A percentile compares a stretch with the other conserved stretches of the same genome.
Conservation (phyloP, 148 eudicot genomes). For the Pouteria glomerata region DNA sequence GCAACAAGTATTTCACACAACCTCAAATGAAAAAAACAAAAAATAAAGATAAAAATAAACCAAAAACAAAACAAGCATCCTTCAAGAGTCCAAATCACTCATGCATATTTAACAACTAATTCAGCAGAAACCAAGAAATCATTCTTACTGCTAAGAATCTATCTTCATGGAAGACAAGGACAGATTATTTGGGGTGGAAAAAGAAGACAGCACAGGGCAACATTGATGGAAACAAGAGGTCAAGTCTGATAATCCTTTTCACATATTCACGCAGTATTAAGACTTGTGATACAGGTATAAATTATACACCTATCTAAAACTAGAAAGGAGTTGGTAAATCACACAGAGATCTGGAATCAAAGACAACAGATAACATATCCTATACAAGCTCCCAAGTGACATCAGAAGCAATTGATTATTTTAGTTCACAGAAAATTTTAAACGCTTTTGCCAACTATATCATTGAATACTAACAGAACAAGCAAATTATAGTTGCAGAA, state of each 20-base stretch:
- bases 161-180: neutral
- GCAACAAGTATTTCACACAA: neutral
- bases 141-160: slow-evolving; percentile 5
- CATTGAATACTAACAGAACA: neutral
- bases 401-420: neutral
- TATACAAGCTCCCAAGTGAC: neutral
- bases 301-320: neutral
- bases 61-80: neutral
- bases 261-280: too few relatives aligned
- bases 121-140: neutral
- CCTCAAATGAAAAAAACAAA: neutral
- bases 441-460: too few relatives aligned
- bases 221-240: too few relatives aligned
- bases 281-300: too few relatives aligned
- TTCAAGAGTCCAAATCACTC: neutral
- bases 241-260: too few relatives aligned
- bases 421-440: neutral
- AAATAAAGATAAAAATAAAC: neutral
- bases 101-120: neutral
- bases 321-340: neutral
- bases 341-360: neutral
- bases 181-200: too few relatives aligned
- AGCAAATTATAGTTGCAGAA: neutral
- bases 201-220: neutral
- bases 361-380: neutral